Conservation (phyloP, 2,329 filamentous ascomycete species). For the Aspergillus uvarum region DNA sequence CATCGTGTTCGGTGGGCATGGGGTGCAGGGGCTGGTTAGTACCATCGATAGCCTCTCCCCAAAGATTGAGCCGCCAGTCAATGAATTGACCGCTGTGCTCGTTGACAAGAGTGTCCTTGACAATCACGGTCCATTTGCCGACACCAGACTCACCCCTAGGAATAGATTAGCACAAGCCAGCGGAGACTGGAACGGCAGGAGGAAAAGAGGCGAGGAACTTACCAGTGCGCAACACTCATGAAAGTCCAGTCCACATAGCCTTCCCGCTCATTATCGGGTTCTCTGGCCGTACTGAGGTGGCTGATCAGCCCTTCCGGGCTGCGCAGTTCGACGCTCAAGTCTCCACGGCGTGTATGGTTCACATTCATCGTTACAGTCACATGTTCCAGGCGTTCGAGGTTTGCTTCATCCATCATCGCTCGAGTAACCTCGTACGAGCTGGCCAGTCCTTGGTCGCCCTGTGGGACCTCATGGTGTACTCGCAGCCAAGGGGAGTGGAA, state of each 20-base stretch:
- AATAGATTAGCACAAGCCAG: constrained; percentile 12
- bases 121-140: constrained; percentile 86
- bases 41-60: constrained; percentile 82
- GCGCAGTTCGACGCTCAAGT: constrained; percentile 86
- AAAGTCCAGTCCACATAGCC: constrained; percentile 98
- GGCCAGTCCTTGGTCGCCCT: constrained; percentile 76
- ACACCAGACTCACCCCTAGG: constrained; percentile 80
- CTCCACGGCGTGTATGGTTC: constrained; percentile 80
- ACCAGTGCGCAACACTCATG: constrained; percentile 97
- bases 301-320: constrained; percentile 81
- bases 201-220: constrained; percentile 37
- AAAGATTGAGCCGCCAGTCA: constrained; percentile 92
- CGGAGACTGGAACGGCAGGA: not conserved
- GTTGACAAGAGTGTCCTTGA: constrained; percentile 82
- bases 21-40: constrained; percentile 72
- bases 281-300: constrained; percentile 75
- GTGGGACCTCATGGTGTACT: constrained; percentile 79
- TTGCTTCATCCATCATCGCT: constrained; percentile 77
- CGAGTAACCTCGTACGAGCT: constrained; percentile 79
- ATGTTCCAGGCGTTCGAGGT: constrained; percentile 85
- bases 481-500: constrained; percentile 91
- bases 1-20: constrained; percentile 78
- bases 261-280: constrained; percentile 61
- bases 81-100: constrained; percentile 73
- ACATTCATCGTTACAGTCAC: constrained; percentile 98